Conservation (phyloP, 495 filamentous ascomycete genomes). For the Pyronema domesticum region DNA sequence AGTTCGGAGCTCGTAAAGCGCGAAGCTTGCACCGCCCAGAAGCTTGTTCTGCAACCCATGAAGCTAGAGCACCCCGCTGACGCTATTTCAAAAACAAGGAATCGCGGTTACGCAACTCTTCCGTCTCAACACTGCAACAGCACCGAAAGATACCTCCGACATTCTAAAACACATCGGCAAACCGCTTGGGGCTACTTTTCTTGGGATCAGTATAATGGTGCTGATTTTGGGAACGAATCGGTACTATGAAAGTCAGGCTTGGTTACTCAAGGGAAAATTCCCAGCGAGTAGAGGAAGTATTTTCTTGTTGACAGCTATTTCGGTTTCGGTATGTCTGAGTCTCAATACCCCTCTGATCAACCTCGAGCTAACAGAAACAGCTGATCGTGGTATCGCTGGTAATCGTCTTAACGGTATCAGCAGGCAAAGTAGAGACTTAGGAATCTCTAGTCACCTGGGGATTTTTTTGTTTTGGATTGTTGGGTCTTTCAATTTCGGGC, state of each 20-base stretch:
- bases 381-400: slow-evolving; percentile 55
- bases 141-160: slow-evolving; percentile 12
- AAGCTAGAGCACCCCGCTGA: slow-evolving; percentile 38
- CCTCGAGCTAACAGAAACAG: slow-evolving; percentile 25
- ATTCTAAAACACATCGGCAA: slow-evolving; percentile 68
- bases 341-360: background rate
- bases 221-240: slow-evolving; percentile 66
- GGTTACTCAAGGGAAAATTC: slow-evolving; percentile 86
- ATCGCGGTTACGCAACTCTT: slow-evolving; percentile 95
- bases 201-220: slow-evolving; percentile 70
- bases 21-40: too few species aligned
- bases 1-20: too few species aligned
- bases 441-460: too few species aligned
- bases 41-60: too few species aligned
- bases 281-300: slow-evolving; percentile 81
- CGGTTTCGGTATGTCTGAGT: slow-evolving; percentile 25
- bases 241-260: slow-evolving; percentile 52
- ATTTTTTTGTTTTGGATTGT: too few species aligned
- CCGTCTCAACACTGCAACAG: slow-evolving; percentile 51
- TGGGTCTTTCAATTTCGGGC: too few species aligned
- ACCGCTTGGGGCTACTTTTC: slow-evolving; percentile 82
- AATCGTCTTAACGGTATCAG: slow-evolving; percentile 50
- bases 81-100: slow-evolving; percentile 29
- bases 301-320: slow-evolving; percentile 52
- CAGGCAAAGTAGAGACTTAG: slow-evolving; percentile 12